These are phyloP conservation scores for Adansonia gregorii DNA, from an alignment of 441 rosid genomes.

Conservation along the genomic window DNA sequence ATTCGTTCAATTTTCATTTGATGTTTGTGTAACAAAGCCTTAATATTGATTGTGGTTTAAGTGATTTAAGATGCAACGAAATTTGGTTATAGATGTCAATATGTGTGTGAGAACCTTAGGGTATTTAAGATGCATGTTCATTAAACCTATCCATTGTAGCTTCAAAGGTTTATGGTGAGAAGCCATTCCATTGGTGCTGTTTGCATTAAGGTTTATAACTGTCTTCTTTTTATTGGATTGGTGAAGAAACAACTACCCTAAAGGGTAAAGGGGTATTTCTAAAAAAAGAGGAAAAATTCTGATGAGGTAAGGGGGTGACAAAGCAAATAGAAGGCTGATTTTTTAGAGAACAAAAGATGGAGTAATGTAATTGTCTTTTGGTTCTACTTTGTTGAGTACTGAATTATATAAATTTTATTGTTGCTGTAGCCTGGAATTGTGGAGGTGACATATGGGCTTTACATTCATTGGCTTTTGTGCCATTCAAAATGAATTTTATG, in stretches of 20 bases:
- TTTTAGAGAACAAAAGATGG: not conserved
- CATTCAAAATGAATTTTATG: not conserved
- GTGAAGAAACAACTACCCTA: conserved; percentile 4
- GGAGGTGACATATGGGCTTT: too few relatives aligned
- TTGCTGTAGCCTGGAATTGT: not conserved
- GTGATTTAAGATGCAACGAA: not conserved
- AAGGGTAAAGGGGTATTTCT: conserved; percentile 15
- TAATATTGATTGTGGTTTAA: not conserved
- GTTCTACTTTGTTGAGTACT: conserved; percentile 9
- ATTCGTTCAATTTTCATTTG: not conserved
- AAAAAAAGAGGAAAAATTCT: not conserved
- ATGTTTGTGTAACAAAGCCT: not conserved
- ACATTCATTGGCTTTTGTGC: not conserved
- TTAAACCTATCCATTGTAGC: conserved; percentile 19
- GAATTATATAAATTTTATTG: not conserved
- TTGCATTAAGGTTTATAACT: not conserved
- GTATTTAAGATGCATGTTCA: conserved; percentile 15
- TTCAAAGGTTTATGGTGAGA: not conserved
- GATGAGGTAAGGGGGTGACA: not conserved
- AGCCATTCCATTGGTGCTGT: not conserved
- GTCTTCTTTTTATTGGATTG: not conserved
- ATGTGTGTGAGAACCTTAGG: not conserved
- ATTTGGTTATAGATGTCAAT: conserved; percentile 9
- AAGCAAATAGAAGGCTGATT: conserved; percentile 12
- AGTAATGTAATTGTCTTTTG: not conserved